phyloP scores from a whole-genome alignment of 345 rosid genomes.

The Angophora floribunda region DNA sequence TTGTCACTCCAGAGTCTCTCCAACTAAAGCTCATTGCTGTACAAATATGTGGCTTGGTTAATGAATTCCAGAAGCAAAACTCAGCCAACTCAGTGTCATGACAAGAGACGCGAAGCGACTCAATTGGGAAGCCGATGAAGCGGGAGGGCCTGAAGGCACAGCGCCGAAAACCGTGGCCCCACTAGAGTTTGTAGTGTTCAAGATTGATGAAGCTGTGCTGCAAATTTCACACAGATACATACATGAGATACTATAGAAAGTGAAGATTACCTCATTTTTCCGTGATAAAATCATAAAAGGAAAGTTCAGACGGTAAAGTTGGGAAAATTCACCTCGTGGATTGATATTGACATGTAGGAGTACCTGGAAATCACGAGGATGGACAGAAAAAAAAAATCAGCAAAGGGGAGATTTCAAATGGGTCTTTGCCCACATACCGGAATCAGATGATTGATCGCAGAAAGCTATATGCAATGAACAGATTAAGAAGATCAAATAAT shows the following conservation, averaged over 20 bases:
- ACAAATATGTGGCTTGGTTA: neutral
- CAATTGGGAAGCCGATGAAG: slow-evolving; percentile 17
- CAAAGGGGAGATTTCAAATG: neutral
- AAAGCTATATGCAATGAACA: neutral
- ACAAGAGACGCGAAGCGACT: neutral
- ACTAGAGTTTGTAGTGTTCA: slow-evolving; percentile 58
- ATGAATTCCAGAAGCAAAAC: neutral
- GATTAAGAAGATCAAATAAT: neutral
- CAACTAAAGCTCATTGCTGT: neutral
- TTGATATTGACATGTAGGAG: slow-evolving; percentile 42
- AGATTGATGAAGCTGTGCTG: slow-evolving; percentile 60
- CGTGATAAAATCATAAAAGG: neutral
- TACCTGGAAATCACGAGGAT: slow-evolving; percentile 6
- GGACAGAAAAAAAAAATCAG: neutral
- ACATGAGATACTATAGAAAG: neutral
- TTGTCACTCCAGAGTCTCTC: neutral
- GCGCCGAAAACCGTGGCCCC: slow-evolving; percentile 59
- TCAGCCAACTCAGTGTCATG: neutral
- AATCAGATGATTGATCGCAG: neutral
- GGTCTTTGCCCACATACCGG: neutral
- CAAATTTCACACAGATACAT: neutral
- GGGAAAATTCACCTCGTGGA: slow-evolving; percentile 41
- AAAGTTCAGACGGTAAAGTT: neutral
- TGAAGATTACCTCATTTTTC: neutral
- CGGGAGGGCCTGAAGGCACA: slow-evolving; percentile 34